Conservation (phyloP, 2,329 filamentous ascomycete species). For the Xylariales sp. region DNA sequence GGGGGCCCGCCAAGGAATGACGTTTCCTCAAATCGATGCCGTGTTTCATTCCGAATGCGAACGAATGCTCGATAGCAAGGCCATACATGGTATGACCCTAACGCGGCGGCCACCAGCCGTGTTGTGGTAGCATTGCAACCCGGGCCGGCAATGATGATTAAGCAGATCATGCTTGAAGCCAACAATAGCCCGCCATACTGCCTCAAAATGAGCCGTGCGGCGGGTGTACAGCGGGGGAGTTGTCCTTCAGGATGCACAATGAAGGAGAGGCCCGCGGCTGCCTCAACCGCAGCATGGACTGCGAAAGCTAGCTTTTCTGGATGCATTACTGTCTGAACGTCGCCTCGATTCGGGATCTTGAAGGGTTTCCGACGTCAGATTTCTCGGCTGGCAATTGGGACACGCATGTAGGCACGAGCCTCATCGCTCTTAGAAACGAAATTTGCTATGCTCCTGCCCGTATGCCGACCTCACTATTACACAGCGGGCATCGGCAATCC, state of each 20-base stretch:
- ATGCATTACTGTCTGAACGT: conserved; percentile 36
- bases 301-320: conserved; percentile 51
- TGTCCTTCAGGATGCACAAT: conserved; percentile 57
- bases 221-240: conserved; percentile 54
- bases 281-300: conserved; percentile 55
- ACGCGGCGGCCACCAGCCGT: conserved; percentile 53
- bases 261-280: conserved; percentile 60
- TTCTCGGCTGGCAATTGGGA: background rate
- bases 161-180: conserved; percentile 57
- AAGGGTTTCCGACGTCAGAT: background rate
- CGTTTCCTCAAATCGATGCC: conserved; percentile 32
- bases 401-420: background rate
- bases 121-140: conserved; percentile 48
- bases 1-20: conserved; percentile 58
- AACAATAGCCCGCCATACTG: conserved; percentile 62
- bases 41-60: conserved; percentile 47
- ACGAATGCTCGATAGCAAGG: conserved; percentile 58
- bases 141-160: conserved; percentile 51
- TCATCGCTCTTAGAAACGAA: too few species aligned
- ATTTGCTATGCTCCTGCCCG: too few species aligned
- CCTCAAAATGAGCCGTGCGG: conserved; percentile 57
- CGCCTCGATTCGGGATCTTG: background rate
- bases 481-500: too few species aligned
- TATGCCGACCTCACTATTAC: too few species aligned
- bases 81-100: conserved; percentile 63